Evolutionary conservation across 2,329 filamentous ascomycete species (phyloP), one percentile per base, ranked within the genome.

Genomic region (Ceratocystis destructans): DNA sequence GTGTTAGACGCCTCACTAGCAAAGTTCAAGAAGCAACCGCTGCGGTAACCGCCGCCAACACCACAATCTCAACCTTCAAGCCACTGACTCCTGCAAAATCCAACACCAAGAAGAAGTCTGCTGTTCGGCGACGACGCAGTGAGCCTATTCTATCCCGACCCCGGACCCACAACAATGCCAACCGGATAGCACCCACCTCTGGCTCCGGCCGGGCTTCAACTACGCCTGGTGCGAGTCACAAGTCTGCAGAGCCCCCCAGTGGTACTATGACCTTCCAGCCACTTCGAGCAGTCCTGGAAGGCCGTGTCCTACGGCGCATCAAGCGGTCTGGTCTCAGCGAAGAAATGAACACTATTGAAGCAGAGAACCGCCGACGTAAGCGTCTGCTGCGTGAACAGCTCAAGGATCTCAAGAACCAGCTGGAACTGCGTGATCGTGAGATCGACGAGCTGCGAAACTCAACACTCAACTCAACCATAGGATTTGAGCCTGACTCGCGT

Each of bases 261-360:
- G 66, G 66, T 5, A 61, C 55, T 10, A 45, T 65, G 74, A 77
- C 67, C 15, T 80, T 83, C 63, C 73, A 77, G 50, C 77, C 79
- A 0, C 76, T 85, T 2, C 79, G 80, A 7, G 82, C 84, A 66
- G 79, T 83, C 17, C 75, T 83, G 6, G 80, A 83, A 50, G 82
- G 81, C 5, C 79, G 83, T 15, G 77, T 84, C 59, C 80, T 83
- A 73, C 79, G 83, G 4, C 79, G 83, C 20, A 77, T 83, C 46
- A 77, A 81, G 6, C 79, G 83, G 63, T 82, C 81, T 69, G 78
- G 81, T 2, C 71, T 85, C 4, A 83, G 82, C 69, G 82, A 83
- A 69, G 80, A 85, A 73, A 80, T 84, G 74, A 82, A 84, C 71
- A 72, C 73, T 12, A 79, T 83, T 64, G 74, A 79, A 6, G 74